These are phyloP conservation scores for Penicillium cataractarum DNA, from an alignment of 495 filamentous ascomycete species.

Conservation along the genomic window DNA sequence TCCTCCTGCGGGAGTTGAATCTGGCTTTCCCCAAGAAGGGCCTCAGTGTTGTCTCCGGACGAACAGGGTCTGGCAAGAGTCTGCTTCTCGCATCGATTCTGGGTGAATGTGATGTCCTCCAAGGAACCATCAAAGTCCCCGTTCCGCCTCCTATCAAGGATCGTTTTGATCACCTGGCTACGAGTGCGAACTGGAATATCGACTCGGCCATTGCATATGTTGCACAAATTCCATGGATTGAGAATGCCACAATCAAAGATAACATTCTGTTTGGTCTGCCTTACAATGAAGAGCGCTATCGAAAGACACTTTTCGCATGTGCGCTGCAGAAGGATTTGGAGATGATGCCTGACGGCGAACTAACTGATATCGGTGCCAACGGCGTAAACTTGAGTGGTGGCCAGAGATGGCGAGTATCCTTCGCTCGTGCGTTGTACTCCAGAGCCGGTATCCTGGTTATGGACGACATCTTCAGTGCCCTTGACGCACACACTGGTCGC, in stretches of 20 bases:
- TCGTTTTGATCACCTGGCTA: constrained; percentile 26
- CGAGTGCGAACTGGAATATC: constrained; percentile 44
- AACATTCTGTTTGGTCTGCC: constrained; percentile 78
- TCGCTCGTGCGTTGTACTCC: constrained; percentile 80
- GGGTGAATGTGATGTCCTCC: constrained; percentile 58
- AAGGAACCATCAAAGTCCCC: constrained; percentile 54
- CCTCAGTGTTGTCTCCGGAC: constrained; percentile 64
- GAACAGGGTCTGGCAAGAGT: constrained; percentile 67
- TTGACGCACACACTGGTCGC: constrained; percentile 72
- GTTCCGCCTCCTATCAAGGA: constrained; percentile 30
- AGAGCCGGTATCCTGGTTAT: constrained; percentile 77
- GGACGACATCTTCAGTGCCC: constrained; percentile 81
- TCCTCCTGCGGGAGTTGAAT: constrained; percentile 62
- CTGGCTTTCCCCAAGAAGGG: constrained; percentile 67
- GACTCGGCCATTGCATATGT: constrained; percentile 73
- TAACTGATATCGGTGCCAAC: constrained; percentile 79
- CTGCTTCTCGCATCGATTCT: constrained; percentile 64
- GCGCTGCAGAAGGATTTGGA: constrained; percentile 74
- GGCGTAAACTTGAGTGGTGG: constrained; percentile 85
- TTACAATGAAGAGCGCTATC: constrained; percentile 64
- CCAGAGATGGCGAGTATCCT: constrained; percentile 79
- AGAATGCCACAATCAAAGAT: constrained; percentile 75
- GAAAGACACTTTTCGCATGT: constrained; percentile 66
- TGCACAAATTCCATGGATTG: constrained; percentile 84
- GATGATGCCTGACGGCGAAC: constrained; percentile 72